These are phyloP conservation scores for Kwoniella sp. DNA, from an alignment of 768 basidiomycete species.

Conservation along the genomic window DNA sequence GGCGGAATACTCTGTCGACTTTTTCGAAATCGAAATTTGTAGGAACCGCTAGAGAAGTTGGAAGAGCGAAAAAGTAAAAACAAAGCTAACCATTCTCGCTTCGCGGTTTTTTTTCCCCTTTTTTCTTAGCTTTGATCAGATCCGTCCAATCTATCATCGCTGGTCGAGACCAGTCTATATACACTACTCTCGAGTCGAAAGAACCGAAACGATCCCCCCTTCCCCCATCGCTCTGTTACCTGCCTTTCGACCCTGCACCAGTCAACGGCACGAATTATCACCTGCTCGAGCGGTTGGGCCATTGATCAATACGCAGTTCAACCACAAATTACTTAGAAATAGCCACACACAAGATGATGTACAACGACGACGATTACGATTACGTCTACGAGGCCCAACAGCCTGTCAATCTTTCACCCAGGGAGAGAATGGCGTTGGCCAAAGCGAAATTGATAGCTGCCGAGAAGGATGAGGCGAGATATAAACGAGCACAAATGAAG, in stretches of 20 bases:
- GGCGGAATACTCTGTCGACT: background rate
- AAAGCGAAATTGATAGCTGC: constrained; percentile 12
- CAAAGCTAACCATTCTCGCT: background rate
- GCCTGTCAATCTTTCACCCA: background rate
- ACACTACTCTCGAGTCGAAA: background rate
- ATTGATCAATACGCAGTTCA: no score
- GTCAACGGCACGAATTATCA: no score
- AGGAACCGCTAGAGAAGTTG: background rate
- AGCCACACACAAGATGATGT: background rate
- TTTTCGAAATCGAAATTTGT: background rate
- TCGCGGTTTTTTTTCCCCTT: no score
- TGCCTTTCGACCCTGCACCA: constrained; percentile 1
- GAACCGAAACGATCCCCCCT: background rate
- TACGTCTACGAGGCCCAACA: background rate
- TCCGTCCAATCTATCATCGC: background rate
- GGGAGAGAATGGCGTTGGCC: constrained; percentile 21
- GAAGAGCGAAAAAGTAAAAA: background rate
- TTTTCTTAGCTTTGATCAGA: background rate
- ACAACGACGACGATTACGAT: constrained; percentile 1
- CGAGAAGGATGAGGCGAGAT: constrained; percentile 8
- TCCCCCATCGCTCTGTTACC: background rate
- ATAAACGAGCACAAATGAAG: background rate
- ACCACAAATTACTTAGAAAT: no score
- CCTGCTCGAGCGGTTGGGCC: no score
- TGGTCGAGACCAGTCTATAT: background rate